Percentiles rank a stretch among this genome's conserved stretches.
phyloP scores from a whole-genome alignment of 2,329 filamentous ascomycete genomes.

The Talaromyces sp. region DNA sequence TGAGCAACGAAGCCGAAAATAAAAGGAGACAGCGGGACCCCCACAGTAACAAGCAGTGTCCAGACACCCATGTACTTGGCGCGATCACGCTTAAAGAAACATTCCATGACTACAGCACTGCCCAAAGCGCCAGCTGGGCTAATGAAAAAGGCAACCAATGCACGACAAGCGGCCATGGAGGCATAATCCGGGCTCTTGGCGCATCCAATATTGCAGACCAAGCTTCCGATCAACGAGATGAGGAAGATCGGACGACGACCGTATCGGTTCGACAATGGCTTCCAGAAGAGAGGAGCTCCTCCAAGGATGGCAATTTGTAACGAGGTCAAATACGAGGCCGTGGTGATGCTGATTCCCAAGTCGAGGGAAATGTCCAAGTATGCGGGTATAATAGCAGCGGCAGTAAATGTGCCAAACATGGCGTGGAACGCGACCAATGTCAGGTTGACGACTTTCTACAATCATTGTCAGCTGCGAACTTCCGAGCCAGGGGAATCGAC shows the following conservation, averaged over 20 bases:
- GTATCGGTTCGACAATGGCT: conserved; percentile 53
- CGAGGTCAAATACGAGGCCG: conserved; percentile 54
- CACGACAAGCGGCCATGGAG: conserved; percentile 51
- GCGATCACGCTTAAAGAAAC: conserved; percentile 56
- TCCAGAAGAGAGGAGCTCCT: conserved; percentile 55
- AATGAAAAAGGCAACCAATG: conserved; percentile 56
- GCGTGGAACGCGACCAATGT: conserved; percentile 56
- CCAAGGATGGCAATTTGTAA: conserved; percentile 56
- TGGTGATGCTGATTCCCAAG: conserved; percentile 48
- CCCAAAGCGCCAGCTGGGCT: conserved; percentile 54
- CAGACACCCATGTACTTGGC: conserved; percentile 58
- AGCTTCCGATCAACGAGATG: conserved; percentile 47
- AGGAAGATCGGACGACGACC: conserved; percentile 56
- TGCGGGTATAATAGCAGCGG: conserved; percentile 54
- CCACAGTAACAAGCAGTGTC: conserved; percentile 53
- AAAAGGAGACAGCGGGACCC: conserved; percentile 42
- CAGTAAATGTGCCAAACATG: conserved; percentile 56
- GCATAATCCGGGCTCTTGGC: conserved; percentile 50
- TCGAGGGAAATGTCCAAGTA: conserved; percentile 54
- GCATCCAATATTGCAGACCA: conserved; percentile 54
- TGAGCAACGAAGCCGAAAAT: conserved; percentile 47
- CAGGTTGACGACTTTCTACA: conserved; percentile 52
- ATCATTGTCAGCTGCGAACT: not conserved
- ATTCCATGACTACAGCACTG: conserved; percentile 57
- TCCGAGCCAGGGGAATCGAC: conserved; percentile 23